A percentile compares a stretch with the other conserved stretches of the same genome.
phyloP scores from a whole-genome alignment of 1,284 basidiomycete species.

The Jaminaea rosea region DNA sequence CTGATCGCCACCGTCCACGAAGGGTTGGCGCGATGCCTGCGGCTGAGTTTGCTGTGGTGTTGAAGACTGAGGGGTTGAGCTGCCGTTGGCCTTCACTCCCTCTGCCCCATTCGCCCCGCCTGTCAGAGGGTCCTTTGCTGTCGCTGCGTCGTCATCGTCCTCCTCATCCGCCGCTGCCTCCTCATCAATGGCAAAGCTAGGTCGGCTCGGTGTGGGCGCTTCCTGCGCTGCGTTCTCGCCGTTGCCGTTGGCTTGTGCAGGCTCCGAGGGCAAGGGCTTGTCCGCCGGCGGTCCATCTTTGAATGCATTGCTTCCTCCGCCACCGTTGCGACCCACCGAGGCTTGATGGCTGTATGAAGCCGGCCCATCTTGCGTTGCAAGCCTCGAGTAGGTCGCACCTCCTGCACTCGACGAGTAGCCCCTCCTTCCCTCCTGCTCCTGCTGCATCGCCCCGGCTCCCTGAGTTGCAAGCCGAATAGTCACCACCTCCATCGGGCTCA shows the following conservation, averaged over 20 bases:
- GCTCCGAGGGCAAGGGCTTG: slow-evolving; percentile 19
- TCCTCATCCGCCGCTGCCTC: too few relatives aligned
- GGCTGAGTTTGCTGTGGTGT: neutral
- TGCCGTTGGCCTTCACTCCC: neutral
- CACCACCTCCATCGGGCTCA: slow-evolving; percentile 40
- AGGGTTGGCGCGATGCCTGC: neutral
- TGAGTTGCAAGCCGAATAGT: slow-evolving; percentile 39
- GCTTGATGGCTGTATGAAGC: slow-evolving; percentile 38
- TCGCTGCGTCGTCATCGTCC: slow-evolving; percentile 14
- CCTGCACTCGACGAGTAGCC: too few relatives aligned
- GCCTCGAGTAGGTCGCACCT: slow-evolving; percentile 31
- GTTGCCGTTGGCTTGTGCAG: neutral
- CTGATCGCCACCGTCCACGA: neutral
- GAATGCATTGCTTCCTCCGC: neutral
- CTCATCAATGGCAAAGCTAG: slow-evolving; percentile 37
- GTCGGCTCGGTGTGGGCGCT: too few relatives aligned
- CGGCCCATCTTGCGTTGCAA: slow-evolving; percentile 9
- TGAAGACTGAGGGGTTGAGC: neutral
- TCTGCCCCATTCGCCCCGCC: slow-evolving; percentile 5
- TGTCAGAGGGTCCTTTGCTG: neutral
- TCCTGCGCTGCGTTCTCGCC: slow-evolving; percentile 12
- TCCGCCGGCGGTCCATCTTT: slow-evolving; percentile 5
- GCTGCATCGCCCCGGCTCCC: slow-evolving; percentile 29
- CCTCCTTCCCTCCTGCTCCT: too few relatives aligned
- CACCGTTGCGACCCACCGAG: neutral